Evolutionary conservation across 2,329 filamentous ascomycete species (phyloP).

Genomic region (Neophaeococcomyces aloes): DNA sequence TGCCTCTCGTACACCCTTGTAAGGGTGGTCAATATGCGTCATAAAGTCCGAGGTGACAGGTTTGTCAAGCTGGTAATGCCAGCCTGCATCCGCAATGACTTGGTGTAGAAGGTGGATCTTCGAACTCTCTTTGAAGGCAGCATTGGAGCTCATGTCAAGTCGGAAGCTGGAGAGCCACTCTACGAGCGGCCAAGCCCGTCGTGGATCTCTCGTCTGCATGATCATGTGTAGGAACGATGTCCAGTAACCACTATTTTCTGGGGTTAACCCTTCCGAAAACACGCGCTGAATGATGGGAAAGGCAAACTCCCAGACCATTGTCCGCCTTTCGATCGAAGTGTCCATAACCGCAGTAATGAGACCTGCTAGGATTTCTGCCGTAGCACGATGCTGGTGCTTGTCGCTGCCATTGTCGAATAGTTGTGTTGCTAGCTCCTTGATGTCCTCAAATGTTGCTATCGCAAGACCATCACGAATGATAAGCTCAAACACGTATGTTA

Average conservation of each 20-base stretch:
- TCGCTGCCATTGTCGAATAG: constrained; percentile 89
- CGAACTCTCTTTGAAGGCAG: constrained; percentile 96
- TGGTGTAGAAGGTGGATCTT: constrained; percentile 89
- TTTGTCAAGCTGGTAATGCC: constrained; percentile 88
- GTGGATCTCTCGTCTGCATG: constrained; percentile 78
- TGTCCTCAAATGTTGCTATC: constrained; percentile 69
- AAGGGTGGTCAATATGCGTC: constrained; percentile 86
- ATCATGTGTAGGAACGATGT: constrained; percentile 84
- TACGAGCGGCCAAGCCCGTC: constrained; percentile 74
- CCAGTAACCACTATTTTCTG: constrained; percentile 93
- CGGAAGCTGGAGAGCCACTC: constrained; percentile 75
- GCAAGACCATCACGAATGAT: constrained; percentile 68
- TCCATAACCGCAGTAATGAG: constrained; percentile 73
- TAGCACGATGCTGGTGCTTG: constrained; percentile 94
- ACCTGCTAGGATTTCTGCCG: constrained; percentile 82
- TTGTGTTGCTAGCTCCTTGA: constrained; percentile 65
- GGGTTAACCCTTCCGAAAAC: constrained; percentile 83
- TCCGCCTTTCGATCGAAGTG: constrained; percentile 60
- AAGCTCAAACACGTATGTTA: constrained; percentile 83
- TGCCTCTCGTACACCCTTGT: constrained; percentile 91
- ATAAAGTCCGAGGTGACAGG: constrained; percentile 85
- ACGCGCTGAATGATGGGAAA: constrained; percentile 79
- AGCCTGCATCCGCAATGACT: constrained; percentile 74
- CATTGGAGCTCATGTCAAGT: constrained; percentile 87
- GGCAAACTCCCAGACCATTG: constrained; percentile 75